A percentile compares a stretch with the other conserved stretches of the same genome.
phyloP scores from a whole-genome alignment of 768 basidiomycete genomes.

The Chalciporus chontae region DNA sequence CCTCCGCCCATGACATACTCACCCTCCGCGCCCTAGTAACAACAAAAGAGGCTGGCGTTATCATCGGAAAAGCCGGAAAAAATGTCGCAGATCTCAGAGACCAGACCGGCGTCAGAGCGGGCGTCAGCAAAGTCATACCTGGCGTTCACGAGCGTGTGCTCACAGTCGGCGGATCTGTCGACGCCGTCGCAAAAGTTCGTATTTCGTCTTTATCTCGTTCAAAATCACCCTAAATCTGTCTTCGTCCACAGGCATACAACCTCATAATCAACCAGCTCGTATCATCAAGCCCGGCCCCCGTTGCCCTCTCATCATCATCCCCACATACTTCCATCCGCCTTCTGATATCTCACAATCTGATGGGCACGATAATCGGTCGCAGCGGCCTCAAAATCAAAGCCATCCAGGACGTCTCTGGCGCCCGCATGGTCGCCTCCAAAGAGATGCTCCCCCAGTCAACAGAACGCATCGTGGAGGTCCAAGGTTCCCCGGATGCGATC shows the following conservation, averaged over 20 bases:
- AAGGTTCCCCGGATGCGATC: constrained; percentile 90
- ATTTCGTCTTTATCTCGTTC: neutral
- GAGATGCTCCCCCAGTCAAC: constrained; percentile 99
- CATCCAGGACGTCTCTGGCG: constrained; percentile 94
- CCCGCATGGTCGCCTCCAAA: constrained; percentile 97
- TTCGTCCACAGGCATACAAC: constrained; percentile 71
- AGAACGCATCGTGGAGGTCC: constrained; percentile 97
- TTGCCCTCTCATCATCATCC: constrained; percentile 63
- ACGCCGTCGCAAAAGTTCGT: constrained; percentile 85
- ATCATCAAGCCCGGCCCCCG: constrained; percentile 67
- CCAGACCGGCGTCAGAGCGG: constrained; percentile 95
- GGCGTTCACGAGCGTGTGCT: constrained; percentile 98
- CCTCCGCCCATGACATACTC: constrained; percentile 63
- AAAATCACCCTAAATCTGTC: constrained; percentile 12
- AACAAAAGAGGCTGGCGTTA: constrained; percentile 96
- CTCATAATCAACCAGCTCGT: constrained; percentile 93
- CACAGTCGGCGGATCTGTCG: constrained; percentile 88
- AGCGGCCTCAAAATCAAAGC: constrained; percentile 97
- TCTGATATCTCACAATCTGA: constrained; percentile 97
- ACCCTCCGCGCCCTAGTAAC: constrained; percentile 93
- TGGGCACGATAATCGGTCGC: constrained; percentile 98
- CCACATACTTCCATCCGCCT: constrained; percentile 89
- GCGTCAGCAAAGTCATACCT: constrained; percentile 96
- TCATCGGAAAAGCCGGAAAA: constrained; percentile 95
- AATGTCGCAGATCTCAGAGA: constrained; percentile 97